phyloP scores from a whole-genome alignment of 495 filamentous ascomycete species.

The Hypoxylon intermedium region DNA sequence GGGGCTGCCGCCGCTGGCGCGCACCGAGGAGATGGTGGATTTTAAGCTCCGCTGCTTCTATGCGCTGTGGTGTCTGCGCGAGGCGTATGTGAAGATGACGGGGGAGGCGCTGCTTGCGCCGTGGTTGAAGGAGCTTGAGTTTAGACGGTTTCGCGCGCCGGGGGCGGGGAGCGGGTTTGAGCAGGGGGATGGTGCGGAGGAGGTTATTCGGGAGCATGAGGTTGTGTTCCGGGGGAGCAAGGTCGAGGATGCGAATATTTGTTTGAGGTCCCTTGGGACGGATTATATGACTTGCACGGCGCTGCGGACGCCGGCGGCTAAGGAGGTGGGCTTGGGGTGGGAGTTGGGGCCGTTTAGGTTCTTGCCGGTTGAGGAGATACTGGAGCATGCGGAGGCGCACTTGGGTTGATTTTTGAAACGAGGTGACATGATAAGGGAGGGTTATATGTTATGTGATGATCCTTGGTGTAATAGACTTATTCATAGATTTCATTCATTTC shows the following conservation, averaged over 20 bases:
- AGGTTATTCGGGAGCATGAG: slow-evolving; percentile 44
- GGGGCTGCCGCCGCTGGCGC: slow-evolving; percentile 27
- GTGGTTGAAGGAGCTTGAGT: slow-evolving; percentile 70
- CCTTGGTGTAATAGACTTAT: too few species aligned
- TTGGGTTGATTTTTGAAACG: too few species aligned
- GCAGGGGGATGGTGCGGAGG: slow-evolving; percentile 32
- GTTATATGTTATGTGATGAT: too few species aligned
- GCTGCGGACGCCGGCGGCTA: slow-evolving; percentile 47
- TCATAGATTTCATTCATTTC: too few species aligned
- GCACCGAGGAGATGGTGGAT: slow-evolving; percentile 38
- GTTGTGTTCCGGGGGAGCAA: slow-evolving; percentile 47
- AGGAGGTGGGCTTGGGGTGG: slow-evolving; percentile 48
- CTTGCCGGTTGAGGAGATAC: slow-evolving; percentile 48
- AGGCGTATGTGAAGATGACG: slow-evolving; percentile 93
- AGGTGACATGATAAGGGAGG: too few species aligned
- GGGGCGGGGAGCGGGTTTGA: slow-evolving; percentile 26
- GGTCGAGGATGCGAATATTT: slow-evolving; percentile 55
- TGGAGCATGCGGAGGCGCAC: slow-evolving; percentile 47
- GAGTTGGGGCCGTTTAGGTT: slow-evolving; percentile 47
- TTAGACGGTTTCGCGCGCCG: slow-evolving; percentile 46
- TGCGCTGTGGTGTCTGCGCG: slow-evolving; percentile 85
- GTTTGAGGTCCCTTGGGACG: slow-evolving; percentile 48
- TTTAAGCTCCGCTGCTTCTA: slow-evolving; percentile 76
- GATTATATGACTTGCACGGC: slow-evolving; percentile 59
- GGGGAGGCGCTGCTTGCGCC: slow-evolving; percentile 83